Evolutionary conservation across 2,329 filamentous ascomycete genomes (phyloP).

Genomic region (Pleurostoma richardsiae): DNA sequence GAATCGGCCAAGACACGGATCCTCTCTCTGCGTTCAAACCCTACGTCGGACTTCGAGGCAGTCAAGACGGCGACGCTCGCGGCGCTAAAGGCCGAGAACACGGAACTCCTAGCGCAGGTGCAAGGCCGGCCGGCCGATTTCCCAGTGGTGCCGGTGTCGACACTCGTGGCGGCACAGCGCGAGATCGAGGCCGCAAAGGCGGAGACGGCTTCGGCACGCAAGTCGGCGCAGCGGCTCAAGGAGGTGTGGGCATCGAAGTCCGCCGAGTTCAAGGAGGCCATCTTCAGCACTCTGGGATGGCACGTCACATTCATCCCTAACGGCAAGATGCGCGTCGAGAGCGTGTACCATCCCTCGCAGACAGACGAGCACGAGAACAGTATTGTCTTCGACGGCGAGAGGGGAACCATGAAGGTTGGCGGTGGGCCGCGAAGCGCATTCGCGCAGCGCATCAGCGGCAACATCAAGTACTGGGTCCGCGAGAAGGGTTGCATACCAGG

Average conservation of each 20-base stretch:
- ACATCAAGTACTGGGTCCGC: conserved; percentile 94
- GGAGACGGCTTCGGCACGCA: conserved; percentile 69
- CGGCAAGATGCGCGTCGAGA: conserved; percentile 88
- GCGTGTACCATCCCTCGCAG: conserved; percentile 70
- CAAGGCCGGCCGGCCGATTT: conserved; percentile 36
- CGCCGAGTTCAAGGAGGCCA: conserved; percentile 90
- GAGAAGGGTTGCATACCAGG: conserved; percentile 91
- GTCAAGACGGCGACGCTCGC: conserved; percentile 77
- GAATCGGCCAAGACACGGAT: conserved; percentile 73
- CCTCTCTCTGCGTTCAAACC: conserved; percentile 84
- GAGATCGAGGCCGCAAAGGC: conserved; percentile 68
- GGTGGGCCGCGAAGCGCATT: conserved; percentile 85
- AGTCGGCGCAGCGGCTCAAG: conserved; percentile 78
- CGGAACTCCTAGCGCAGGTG: conserved; percentile 72
- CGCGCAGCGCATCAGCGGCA: conserved; percentile 74
- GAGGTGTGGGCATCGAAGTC: conserved; percentile 91
- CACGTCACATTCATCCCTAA: conserved; percentile 96
- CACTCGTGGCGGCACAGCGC: conserved; percentile 69
- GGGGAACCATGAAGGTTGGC: conserved; percentile 95
- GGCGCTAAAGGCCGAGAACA: conserved; percentile 77
- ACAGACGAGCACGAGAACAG: conserved; percentile 67
- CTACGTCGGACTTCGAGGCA: conserved; percentile 78
- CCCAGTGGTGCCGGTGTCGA: conserved; percentile 69
- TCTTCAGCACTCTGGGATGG: conserved; percentile 89
- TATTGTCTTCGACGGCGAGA: conserved; percentile 85